Percentiles rank a stretch among this genome's conserved stretches.
Evolutionary conservation across 441 rosid species (phyloP).

Genomic region (Populus hybrid): DNA sequence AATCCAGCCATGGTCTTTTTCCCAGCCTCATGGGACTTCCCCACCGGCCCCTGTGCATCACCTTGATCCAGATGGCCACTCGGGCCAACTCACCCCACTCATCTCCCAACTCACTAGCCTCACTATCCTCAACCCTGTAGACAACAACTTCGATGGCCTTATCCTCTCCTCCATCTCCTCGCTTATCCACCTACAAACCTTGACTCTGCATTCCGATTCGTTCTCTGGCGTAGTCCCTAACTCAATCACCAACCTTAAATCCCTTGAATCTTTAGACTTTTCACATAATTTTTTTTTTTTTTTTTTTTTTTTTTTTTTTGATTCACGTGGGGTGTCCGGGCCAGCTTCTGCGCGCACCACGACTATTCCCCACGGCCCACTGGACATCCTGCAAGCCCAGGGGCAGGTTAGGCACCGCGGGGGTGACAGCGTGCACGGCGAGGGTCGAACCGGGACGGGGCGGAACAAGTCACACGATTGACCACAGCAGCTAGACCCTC

Average conservation of each 20-base stretch:
- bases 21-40: slow-evolving; percentile 29
- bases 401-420: too few species aligned
- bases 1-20: slow-evolving; percentile 76
- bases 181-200: slow-evolving; percentile 41
- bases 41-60: slow-evolving; percentile 61
- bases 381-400: too few species aligned
- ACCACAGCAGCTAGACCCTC: too few species aligned
- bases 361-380: too few species aligned
- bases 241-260: slow-evolving; percentile 38
- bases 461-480: too few species aligned
- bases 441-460: too few species aligned
- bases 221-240: slow-evolving; percentile 61
- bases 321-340: too few species aligned
- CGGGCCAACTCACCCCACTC: slow-evolving; percentile 65
- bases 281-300: too few species aligned
- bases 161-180: slow-evolving; percentile 60
- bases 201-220: slow-evolving; percentile 60
- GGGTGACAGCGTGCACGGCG: too few species aligned
- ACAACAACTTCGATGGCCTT: slow-evolving; percentile 58
- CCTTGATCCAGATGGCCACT: slow-evolving; percentile 71
- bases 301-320: too few species aligned
- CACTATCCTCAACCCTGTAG: slow-evolving; percentile 56
- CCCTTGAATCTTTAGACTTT: slow-evolving; percentile 53
- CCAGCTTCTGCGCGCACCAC: too few species aligned
- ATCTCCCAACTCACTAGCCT: slow-evolving; percentile 59